Evolutionary conservation across 164 flowering plant species (phyloP), one percentile per base, ranked within the genome.

Genomic region (Malania oleifera): DNA sequence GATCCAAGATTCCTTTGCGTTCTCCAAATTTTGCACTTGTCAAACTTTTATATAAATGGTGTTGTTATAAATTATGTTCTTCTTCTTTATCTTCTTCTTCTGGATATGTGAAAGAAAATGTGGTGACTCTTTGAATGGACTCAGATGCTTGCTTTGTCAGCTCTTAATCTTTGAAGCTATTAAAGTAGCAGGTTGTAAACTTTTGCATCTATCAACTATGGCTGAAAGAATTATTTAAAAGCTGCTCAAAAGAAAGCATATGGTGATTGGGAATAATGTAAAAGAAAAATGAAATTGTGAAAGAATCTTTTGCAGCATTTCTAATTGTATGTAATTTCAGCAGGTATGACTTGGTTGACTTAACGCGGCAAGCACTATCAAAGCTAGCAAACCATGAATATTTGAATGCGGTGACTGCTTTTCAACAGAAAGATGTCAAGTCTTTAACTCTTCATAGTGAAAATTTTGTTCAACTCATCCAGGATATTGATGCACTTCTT

Each of bases 301-400:
- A 31, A 31, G 35, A 9, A 23, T 50, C 5, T 11, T n/a, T 10
- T 50, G 54, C 0, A 11, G 3, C 25, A 5, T 27, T 26, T n/a
- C 6, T 25, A 12, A 13, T 1, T 14, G 37, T 15, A 28, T 66
- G 55, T 29, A 11, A 49, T 47, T 41, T 34, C 70, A 50, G 66
- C 90, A 90, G 96, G 70, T 93, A 93, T 67, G 99, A 89, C 70
- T 77, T 93, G 85, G 97, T 89, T 57, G 99, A 93, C 77, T 75
- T 93, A 29, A 88, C 87, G 12, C 84, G 97, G 51, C 97, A 93
- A 80, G 87, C 74, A 24, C 76, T 93, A 19, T 87, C 96, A 11
- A 93, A 89, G 78, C 75, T 84, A 24, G 92, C 92, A 73, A 93
- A 93, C 70, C 72, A 87, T 70, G 92, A 83, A 4, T 93, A 93